Conservation (phyloP, 225 moss, liverwort and hornwort species). For the Lunularia cruciata region DNA sequence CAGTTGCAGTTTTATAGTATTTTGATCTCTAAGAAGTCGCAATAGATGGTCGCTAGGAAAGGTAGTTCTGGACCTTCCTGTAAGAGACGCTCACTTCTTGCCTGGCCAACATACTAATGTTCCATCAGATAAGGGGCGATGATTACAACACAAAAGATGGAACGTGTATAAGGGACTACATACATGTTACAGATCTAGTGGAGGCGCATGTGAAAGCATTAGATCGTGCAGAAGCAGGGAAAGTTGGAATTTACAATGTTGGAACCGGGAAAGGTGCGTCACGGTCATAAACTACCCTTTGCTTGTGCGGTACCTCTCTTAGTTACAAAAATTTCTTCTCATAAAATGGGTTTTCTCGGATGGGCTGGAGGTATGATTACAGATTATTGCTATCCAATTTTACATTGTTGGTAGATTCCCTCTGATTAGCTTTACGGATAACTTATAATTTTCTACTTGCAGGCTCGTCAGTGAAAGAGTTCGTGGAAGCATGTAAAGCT, state of each 20-base stretch:
- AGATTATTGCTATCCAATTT: no score
- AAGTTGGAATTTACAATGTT: conserved; percentile 78
- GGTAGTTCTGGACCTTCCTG: no score
- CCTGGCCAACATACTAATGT: neutral
- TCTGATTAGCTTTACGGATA: no score
- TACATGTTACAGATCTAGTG: conserved; percentile 86
- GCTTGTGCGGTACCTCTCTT: neutral
- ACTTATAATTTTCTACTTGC: neutral
- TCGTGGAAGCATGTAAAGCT: conserved; percentile 79
- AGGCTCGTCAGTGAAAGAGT: conserved; percentile 72
- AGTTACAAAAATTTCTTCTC: neutral
- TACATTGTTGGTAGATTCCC: no score
- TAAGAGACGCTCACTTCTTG: neutral
- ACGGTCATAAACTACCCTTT: neutral
- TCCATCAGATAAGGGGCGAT: conserved; percentile 47
- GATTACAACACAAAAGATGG: conserved; percentile 77
- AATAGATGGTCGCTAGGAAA: no score
- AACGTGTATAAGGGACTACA: conserved; percentile 89
- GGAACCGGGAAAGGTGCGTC: conserved; percentile 71
- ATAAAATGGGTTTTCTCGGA: neutral
- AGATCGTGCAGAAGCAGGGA: conserved; percentile 51
- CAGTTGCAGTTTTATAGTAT: neutral
- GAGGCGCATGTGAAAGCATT: conserved; percentile 91
- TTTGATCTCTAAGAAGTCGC: neutral
- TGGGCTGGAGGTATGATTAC: neutral